Evolutionary conservation across 148 eudicot genomes (phyloP).

Genomic region (Fagopyrum tataricum): DNA sequence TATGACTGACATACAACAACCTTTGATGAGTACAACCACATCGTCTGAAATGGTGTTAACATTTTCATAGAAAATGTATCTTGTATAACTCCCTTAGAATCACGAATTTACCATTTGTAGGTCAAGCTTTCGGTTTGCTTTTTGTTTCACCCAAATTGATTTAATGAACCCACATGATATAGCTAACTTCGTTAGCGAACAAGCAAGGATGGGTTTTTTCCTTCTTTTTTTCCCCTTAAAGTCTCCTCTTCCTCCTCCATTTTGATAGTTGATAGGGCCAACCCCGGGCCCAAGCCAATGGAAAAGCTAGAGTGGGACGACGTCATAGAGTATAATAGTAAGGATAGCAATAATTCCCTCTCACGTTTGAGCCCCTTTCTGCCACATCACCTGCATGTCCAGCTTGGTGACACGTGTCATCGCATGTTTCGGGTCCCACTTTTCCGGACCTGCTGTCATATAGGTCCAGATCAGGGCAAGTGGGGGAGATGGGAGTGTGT

Average conservation of each 20-base stretch:
- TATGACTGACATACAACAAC: too few relatives aligned
- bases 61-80: too few relatives aligned
- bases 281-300: not conserved
- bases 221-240: slow-evolving; percentile 15
- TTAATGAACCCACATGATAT: slow-evolving; percentile 15
- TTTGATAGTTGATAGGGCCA: not conserved
- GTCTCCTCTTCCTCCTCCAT: slow-evolving; percentile 12
- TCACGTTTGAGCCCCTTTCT: not conserved
- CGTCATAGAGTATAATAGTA: not conserved
- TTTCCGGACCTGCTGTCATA: not conserved
- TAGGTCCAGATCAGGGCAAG: slow-evolving; percentile 2
- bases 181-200: not conserved
- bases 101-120: slow-evolving; percentile 10
- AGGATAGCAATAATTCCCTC: not conserved
- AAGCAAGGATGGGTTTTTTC: not conserved
- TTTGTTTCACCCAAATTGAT: slow-evolving; percentile 9
- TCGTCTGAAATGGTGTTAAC: too few relatives aligned
- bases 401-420: slow-evolving; percentile 7
- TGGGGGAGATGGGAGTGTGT: not conserved
- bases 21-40: too few relatives aligned
- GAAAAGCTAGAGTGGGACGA: not conserved
- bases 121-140: not conserved
- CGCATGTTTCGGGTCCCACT: not conserved
- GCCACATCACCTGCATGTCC: not conserved
- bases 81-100: slow-evolving; percentile 13